A percentile compares a stretch with the other conserved stretches of the same genome.
These are phyloP conservation scores for Periconia sp. DNA, from an alignment of 2,329 filamentous ascomycete species.

Conservation along the genomic window DNA sequence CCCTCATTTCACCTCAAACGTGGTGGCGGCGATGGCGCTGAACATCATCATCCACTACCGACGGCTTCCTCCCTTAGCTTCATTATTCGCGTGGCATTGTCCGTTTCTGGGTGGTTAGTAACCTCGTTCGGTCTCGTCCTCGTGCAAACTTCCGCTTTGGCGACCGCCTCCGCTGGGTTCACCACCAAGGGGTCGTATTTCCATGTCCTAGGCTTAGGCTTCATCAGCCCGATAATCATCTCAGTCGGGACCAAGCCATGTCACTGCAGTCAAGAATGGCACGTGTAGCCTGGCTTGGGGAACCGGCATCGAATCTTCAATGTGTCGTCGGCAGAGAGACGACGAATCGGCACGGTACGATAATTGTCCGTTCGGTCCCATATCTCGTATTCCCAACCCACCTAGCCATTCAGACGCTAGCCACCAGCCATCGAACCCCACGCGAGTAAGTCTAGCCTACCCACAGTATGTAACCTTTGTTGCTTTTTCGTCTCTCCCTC, in stretches of 20 bases:
- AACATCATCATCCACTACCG: not conserved
- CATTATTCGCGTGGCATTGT: not conserved
- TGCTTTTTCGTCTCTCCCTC: not conserved
- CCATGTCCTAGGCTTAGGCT: no score
- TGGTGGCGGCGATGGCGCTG: not conserved
- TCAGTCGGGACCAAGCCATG: not conserved
- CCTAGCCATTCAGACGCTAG: no score
- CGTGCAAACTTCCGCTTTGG: not conserved
- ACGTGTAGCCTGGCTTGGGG: no score
- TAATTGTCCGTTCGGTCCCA: no score
- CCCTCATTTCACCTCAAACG: not conserved
- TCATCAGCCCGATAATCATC: not conserved
- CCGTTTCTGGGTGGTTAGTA: not conserved
- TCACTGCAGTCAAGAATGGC: no score
- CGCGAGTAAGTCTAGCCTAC: no score
- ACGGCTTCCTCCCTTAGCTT: not conserved
- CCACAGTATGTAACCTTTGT: not conserved
- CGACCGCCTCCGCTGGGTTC: not conserved
- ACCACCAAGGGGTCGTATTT: no score
- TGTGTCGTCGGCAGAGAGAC: no score
- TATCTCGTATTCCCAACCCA: no score
- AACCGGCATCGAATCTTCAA: no score
- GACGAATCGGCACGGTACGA: no score
- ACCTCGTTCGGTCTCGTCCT: not conserved
- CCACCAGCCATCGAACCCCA: no score